Evolutionary conservation across 768 basidiomycete genomes (phyloP), one percentile per base, ranked within the genome.

Genomic region (Tricholoma saponaceum): DNA sequence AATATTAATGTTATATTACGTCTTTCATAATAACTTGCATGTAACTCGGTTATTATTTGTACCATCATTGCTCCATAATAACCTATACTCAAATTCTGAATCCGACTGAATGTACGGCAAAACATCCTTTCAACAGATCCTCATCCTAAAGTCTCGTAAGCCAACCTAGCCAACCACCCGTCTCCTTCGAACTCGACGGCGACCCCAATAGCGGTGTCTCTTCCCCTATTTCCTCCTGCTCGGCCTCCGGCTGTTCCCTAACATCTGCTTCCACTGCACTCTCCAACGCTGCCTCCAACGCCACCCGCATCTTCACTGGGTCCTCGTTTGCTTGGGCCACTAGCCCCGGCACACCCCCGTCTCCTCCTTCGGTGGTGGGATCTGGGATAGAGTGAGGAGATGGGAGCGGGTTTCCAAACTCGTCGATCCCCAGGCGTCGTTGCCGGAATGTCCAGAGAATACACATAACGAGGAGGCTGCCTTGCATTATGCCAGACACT

Each of bases 401-500:
- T 4, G 41, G 16, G 14, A 63, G 33, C 1, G 85, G 81, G 37
- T 80, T 77, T 1, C 95, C 95, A 65, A 97, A 98, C 71, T 98
- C 95, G 67, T 98, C 92, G 51, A 98, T 82, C 14, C 84, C 83
- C 16, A 92, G 79, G 37, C 76, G 74, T 51, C 71, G 77, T 66
- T 98, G 95, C 13, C 95, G 82, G 32, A 83, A 62, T 70, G 89
- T 93, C 90, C 93, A 98, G 7, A 79, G 63, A 10, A 97, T 68
- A 66, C 97, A 99, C 85, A 98, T 90, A 57, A 80, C 68, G 58
- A 98, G 80, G 7, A 98, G 81, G 33, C 75, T 78, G 1, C 84
- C 86, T 70, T 98, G 97, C 79, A 98, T 89, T 16, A 86, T 67
- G 4, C 92, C 95, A 0, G 95, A 81, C 22, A 90, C 84, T 14